phyloP scores from a whole-genome alignment of 306 rosid species.

The Rosa chinensis region DNA sequence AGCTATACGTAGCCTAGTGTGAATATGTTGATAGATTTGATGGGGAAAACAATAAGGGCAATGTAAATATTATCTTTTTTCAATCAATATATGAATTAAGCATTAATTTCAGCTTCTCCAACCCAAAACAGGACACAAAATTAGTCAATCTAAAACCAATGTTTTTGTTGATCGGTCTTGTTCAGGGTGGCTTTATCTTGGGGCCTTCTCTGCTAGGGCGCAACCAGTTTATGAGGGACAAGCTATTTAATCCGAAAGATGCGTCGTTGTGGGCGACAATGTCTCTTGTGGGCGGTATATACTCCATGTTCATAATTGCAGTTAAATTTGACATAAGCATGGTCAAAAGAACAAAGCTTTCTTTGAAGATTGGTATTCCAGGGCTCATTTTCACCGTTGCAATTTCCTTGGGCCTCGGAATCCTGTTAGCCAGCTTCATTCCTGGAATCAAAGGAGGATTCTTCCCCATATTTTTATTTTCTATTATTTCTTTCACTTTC shows the following conservation, averaged over 20 bases:
- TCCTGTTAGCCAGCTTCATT: neutral
- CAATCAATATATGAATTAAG: too few relatives aligned
- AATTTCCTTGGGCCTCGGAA: neutral
- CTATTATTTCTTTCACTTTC: conserved; percentile 15
- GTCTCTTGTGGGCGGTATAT: conserved; percentile 11
- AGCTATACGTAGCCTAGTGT: neutral
- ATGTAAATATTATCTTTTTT: too few relatives aligned
- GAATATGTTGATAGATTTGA: neutral
- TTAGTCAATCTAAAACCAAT: neutral
- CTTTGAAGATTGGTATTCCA: conserved; percentile 26
- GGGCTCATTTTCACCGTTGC: conserved; percentile 3
- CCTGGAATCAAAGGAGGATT: conserved; percentile 3
- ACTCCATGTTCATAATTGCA: conserved; percentile 22
- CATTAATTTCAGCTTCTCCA: neutral
- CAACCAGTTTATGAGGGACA: neutral
- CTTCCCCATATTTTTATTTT: conserved; percentile 1
- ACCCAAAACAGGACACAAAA: neutral
- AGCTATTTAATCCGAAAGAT: neutral
- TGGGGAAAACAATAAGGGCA: too few relatives aligned
- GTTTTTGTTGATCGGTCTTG: neutral
- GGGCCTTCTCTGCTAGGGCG: conserved; percentile 37
- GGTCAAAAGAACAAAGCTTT: conserved; percentile 10
- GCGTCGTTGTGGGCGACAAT: neutral
- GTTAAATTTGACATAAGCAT: conserved; percentile 26
- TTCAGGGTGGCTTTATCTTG: conserved; percentile 35